A percentile compares a stretch with the other conserved stretches of the same genome.
Evolutionary conservation across 1,139 yeast species (phyloP).

Genomic region (Scheffersomyces illinoinensis): DNA sequence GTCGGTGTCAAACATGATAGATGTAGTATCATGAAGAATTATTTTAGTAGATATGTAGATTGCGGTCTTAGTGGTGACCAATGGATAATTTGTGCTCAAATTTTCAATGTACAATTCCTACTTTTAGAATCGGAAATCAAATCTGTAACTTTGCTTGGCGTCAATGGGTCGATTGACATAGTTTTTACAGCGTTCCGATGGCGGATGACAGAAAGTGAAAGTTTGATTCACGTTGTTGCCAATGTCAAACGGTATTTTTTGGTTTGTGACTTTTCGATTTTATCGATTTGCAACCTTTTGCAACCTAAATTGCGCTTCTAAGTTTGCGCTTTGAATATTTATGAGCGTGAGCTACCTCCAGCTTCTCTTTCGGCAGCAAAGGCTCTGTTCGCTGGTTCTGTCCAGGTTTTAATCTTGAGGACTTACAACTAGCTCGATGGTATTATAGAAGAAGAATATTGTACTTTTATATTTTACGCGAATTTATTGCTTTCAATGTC

Average conservation of each 20-base stretch:
- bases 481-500: background rate
- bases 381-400: background rate
- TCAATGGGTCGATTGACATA: background rate
- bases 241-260: background rate
- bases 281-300: background rate
- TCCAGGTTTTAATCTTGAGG: background rate
- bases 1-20: conserved; percentile 2
- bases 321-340: background rate
- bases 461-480: background rate
- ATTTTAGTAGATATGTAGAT: background rate
- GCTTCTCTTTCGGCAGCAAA: background rate
- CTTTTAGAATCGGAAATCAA: background rate
- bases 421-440: background rate
- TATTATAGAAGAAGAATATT: background rate
- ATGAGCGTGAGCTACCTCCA: background rate
- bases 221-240: background rate
- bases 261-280: background rate
- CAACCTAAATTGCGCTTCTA: background rate
- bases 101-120: too few relatives aligned
- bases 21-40: background rate
- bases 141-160: background rate
- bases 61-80: too few relatives aligned
- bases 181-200: background rate
- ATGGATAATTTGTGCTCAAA: background rate
- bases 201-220: background rate